A percentile compares a stretch with the other conserved stretches of the same genome.
Evolutionary conservation across 805 yeast genomes (phyloP).

Genomic region (Teunomyces gatunensis): DNA sequence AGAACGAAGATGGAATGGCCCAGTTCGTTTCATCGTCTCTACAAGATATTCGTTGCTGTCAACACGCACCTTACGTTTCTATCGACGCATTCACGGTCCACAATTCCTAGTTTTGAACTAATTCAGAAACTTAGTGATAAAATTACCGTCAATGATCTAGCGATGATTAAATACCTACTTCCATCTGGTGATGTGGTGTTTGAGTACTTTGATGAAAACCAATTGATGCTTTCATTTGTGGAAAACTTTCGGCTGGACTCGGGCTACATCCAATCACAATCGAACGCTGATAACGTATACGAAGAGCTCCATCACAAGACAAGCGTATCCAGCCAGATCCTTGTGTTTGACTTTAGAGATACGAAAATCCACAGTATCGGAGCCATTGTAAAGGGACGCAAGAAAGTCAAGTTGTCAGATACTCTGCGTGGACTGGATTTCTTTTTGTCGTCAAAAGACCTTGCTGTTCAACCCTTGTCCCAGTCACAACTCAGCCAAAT

Average conservation of each 20-base stretch:
- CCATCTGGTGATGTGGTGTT: slow-evolving; percentile 66
- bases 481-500: slow-evolving; percentile 58
- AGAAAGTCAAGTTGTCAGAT: slow-evolving; percentile 10
- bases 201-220: slow-evolving; percentile 79
- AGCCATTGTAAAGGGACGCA: slow-evolving; percentile 27
- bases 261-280: slow-evolving; percentile 34
- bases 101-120: slow-evolving; percentile 28
- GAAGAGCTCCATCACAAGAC: slow-evolving; percentile 46
- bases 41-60: slow-evolving; percentile 21
- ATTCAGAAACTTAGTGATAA: slow-evolving; percentile 29
- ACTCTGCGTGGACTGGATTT: slow-evolving; percentile 15
- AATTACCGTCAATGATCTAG: slow-evolving; percentile 53
- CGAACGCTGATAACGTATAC: slow-evolving; percentile 46
- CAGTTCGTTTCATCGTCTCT: slow-evolving; percentile 7
- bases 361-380: slow-evolving; percentile 53
- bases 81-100: slow-evolving; percentile 32
- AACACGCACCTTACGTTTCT: slow-evolving; percentile 42
- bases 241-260: slow-evolving; percentile 32
- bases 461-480: slow-evolving; percentile 50
- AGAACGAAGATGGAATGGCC: slow-evolving; percentile 4
- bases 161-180: slow-evolving; percentile 56
- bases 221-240: slow-evolving; percentile 43
- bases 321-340: slow-evolving; percentile 44
- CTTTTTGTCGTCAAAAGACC: slow-evolving; percentile 36
- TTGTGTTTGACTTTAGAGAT: slow-evolving; percentile 77